phyloP scores from a whole-genome alignment of 352 stramenopile genomes.

The Phytophthora pseudosyringae region DNA sequence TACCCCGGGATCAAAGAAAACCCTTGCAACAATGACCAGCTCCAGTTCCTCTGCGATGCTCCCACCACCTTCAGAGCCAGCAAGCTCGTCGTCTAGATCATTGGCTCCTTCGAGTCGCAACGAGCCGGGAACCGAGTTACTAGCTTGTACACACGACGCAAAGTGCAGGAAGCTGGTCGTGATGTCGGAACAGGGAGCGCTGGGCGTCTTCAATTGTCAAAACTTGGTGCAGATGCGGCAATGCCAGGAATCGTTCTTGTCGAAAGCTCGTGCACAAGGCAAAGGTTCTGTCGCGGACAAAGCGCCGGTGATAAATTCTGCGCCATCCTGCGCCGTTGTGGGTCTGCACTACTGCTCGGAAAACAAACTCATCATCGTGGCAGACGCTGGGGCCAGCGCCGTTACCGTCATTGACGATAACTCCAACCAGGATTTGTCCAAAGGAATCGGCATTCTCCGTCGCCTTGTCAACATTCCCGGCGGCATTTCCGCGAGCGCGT shows the following conservation, averaged over 20 bases:
- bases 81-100: conserved; percentile 6
- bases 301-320: conserved; percentile 13
- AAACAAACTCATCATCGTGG: conserved; percentile 74
- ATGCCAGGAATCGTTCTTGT: conserved; percentile 59
- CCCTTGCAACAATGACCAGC: not conserved
- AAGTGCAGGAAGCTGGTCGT: conserved; percentile 72
- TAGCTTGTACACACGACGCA: conserved; percentile 57
- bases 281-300: conserved; percentile 3
- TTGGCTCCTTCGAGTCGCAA: conserved; percentile 8
- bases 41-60: not conserved
- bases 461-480: conserved; percentile 65
- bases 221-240: conserved; percentile 80
- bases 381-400: conserved; percentile 48
- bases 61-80: not conserved
- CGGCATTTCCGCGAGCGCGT: conserved; percentile 59
- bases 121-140: conserved; percentile 48
- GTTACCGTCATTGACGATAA: conserved; percentile 79
- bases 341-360: conserved; percentile 76
- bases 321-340: conserved; percentile 52
- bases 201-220: conserved; percentile 77
- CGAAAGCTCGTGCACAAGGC: not conserved
- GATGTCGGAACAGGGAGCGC: conserved; percentile 55
- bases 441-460: conserved; percentile 59
- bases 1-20: conserved; percentile 1
- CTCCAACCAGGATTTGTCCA: conserved; percentile 50